Evolutionary conservation across 2,329 filamentous ascomycete species (phyloP), one percentile per base, ranked within the genome.

Genomic region (Fusarium decemcellulare): DNA sequence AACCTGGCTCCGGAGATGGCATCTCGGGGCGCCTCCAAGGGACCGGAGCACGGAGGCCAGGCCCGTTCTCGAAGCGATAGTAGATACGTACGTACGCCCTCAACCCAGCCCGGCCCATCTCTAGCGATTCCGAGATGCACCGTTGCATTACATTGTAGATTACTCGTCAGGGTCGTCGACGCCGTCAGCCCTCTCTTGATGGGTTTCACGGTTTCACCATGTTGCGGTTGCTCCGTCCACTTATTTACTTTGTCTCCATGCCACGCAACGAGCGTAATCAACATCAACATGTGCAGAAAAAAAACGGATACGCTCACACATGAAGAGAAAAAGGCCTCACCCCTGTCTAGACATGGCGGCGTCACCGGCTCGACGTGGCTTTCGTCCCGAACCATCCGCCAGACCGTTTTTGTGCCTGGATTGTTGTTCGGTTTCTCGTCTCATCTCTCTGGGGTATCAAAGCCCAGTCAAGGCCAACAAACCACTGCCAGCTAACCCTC

Each of bases 311-410:
- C 32, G 32, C 32, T 34, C 32, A 34, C 32, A 34, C 32, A 9
- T 12, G 12, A 12, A 34, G 12, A 9, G 8, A 34, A 34, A 34
- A 9, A 9, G 12, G 32, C 32, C 32, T 34, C 30, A 30, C 42
- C 50, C 52, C 34, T 32, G 43, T 65, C 34, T 40, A 57, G 59
- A 59, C 39, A 59, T 44, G 46, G 43, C 5, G 46, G 67, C 23
- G 48, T 57, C 32, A 18, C 37, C 50, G 36, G 36, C 54, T 53
- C 54, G 43, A 42, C 40, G 16, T 65, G 52, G 56, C 50, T 62
- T 62, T 55, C 29, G 11, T 68, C 56, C 68, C 67, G 60, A 58
- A 52, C 18, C 48, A 58, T 59, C 60, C 64, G 56, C 58, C 50
- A 51, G 46, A 50, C 48, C 43, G 55, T 65, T 57, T 23, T 55